Evolutionary conservation across 139 green algal species (phyloP).

Genomic region (Trebouxia sp.): DNA sequence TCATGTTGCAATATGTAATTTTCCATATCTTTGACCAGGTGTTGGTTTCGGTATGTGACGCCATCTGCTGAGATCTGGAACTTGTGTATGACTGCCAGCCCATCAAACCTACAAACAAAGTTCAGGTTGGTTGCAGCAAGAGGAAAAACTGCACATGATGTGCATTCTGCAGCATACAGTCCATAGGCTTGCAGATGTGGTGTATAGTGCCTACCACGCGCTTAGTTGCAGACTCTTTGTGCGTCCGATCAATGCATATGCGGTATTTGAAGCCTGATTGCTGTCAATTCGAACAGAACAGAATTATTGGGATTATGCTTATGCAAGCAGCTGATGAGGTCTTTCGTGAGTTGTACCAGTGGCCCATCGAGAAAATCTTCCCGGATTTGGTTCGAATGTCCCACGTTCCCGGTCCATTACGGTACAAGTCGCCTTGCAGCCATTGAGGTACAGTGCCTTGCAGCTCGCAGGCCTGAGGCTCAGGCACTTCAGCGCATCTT

Average conservation of each 20-base stretch:
- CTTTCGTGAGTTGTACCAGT: background rate
- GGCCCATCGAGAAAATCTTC: background rate
- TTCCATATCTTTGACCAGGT: background rate
- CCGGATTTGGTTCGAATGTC: background rate
- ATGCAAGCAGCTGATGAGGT: background rate
- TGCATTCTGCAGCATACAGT: too few relatives aligned
- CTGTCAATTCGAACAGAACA: too few relatives aligned
- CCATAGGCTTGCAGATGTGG: too few relatives aligned
- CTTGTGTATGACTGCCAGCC: background rate
- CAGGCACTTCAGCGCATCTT: background rate
- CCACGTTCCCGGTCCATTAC: background rate
- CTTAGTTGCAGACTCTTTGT: too few relatives aligned
- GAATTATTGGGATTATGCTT: too few relatives aligned
- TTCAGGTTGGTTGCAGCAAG: too few relatives aligned
- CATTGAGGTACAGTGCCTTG: background rate
- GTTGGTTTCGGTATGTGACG: background rate
- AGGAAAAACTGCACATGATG: too few relatives aligned
- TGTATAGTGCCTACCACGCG: too few relatives aligned
- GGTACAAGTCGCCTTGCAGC: background rate
- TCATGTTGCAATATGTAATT: background rate
- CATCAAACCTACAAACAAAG: conserved; percentile 7
- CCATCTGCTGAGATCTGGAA: background rate
- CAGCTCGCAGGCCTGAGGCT: background rate
- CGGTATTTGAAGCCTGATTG: too few relatives aligned
- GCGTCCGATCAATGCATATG: too few relatives aligned